Percentiles rank a stretch among this genome's conserved stretches.
These are phyloP conservation scores for Fraxinus sp. DNA, from an alignment of 305 asterid genomes.

Conservation along the genomic window DNA sequence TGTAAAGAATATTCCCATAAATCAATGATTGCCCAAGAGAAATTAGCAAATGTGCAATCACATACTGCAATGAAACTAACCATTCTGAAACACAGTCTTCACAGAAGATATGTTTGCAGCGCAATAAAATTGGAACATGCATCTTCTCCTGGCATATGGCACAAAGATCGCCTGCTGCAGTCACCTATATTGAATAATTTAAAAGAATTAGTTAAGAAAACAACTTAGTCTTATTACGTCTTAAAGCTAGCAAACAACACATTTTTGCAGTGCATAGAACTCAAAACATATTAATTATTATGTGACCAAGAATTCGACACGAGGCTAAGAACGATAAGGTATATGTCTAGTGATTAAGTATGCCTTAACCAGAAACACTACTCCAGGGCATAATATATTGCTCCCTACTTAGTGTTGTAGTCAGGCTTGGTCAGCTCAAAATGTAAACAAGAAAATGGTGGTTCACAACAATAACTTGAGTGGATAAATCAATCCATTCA, in stretches of 20 bases:
- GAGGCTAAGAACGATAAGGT: neutral
- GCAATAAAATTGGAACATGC: conserved; percentile 52
- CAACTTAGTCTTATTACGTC: neutral
- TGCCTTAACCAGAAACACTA: neutral
- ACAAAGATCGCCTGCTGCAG: conserved; percentile 60
- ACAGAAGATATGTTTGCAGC: conserved; percentile 70
- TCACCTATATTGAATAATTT: conserved; percentile 37
- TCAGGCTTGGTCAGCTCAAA: neutral
- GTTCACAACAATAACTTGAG: neutral
- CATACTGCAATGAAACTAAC: conserved; percentile 30
- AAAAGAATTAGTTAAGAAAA: conserved; percentile 19
- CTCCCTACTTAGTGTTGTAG: neutral
- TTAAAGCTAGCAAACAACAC: conserved; percentile 4
- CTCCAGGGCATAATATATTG: neutral
- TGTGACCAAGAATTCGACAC: neutral
- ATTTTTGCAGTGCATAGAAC: neutral
- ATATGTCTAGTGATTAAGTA: neutral
- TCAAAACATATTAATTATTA: neutral
- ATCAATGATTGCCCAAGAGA: neutral
- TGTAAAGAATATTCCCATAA: neutral
- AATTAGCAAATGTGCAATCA: neutral
- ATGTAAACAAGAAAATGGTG: neutral
- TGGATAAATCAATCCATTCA: neutral
- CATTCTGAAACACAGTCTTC: conserved; percentile 78
- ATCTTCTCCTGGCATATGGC: conserved; percentile 76